Evolutionary conservation across 2,329 filamentous ascomycete species (phyloP), one percentile per base, ranked within the genome.

Genomic region (Cercospora sp.): DNA sequence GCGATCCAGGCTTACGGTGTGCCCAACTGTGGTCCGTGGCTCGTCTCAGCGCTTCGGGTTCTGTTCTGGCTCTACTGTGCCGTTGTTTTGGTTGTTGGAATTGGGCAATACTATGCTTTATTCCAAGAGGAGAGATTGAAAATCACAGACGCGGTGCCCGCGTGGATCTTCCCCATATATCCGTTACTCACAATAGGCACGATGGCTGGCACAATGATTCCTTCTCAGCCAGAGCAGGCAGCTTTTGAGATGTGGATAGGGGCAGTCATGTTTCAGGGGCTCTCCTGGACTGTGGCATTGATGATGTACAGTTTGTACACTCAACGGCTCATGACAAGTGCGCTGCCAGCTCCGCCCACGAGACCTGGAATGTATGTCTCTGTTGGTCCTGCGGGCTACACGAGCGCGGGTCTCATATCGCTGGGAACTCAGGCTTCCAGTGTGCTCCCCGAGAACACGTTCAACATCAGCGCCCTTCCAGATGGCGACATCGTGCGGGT

Each of bases 341-440:
- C 78, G 0, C 75, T 86, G 5, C 84, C 84, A 0, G 74, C 78
- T 6, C 78, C 80, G 0, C 65, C 74, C 0, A 78, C 78, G 1
- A 74, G 82, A n/a, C 82, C 81, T 10, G 81, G 81, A 12, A 85
- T 86, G 84, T 86, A 82, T 71, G 83, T 86, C 18, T 82, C 83
- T 0, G 84, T 86, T 3, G 84, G 84, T 0, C 82, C 82, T 2
- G 75, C 77, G 13, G 75, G 64, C 3, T 84, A 83, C 73, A 83
- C 82, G 0, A 77, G 79, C 26, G 75, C 81, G n/a, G 81, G 80
- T 3, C 73, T 86, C 26, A 80, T 85, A n/a, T 80, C 81, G 2
- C 79, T 85, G 42, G 84, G 83, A 0, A 79, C 78, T 10, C 75
- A 77, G 30, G 81, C 81, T 1, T 77, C 78, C 0, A 77, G 73